Percentiles rank a stretch among this genome's conserved stretches.
phyloP scores from a whole-genome alignment of 345 rosid genomes.

The Lumnitzera littorea region DNA sequence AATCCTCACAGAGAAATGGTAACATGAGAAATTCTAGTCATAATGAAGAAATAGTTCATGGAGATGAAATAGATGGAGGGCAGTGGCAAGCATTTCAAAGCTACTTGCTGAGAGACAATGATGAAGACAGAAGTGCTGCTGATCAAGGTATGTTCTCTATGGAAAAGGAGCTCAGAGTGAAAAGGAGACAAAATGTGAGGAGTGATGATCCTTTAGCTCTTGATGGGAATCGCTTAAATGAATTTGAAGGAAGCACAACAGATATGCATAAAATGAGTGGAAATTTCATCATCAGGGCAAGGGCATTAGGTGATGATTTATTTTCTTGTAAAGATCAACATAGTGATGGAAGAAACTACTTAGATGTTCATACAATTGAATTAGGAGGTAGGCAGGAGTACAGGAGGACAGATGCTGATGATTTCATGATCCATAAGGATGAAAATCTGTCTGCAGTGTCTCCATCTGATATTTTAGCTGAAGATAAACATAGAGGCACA shows the following conservation, averaged over 20 bases:
- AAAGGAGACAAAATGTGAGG: constrained; percentile 32
- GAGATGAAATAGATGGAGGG: constrained; percentile 53
- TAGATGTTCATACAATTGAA: constrained; percentile 40
- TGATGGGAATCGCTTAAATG: constrained; percentile 36
- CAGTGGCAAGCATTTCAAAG: constrained; percentile 93
- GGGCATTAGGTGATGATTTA: constrained; percentile 49
- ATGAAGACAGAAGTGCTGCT: constrained; percentile 46
- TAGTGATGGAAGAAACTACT: constrained; percentile 25
- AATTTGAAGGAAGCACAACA: constrained; percentile 24
- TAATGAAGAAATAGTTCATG: constrained; percentile 27
- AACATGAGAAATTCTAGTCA: constrained; percentile 15
- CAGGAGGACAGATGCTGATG: constrained; percentile 44
- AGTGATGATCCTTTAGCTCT: constrained; percentile 54
- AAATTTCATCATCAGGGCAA: constrained; percentile 28
- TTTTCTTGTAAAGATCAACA: constrained; percentile 31
- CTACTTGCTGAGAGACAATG: constrained; percentile 63
- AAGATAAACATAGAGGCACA: constrained; percentile 44
- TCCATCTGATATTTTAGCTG: constrained; percentile 38
- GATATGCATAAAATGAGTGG: constrained; percentile 48
- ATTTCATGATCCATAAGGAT: constrained; percentile 37
- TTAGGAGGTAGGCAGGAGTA: constrained; percentile 30
- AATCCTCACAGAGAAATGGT: constrained; percentile 32
- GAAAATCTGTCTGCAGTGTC: constrained; percentile 25
- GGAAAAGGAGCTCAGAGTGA: constrained; percentile 53
- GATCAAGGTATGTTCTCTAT: constrained; percentile 42